Base-by-base conservation (phyloP, 2,329 filamentous ascomycete genomes). In the Remersonia thermophila region DNA sequence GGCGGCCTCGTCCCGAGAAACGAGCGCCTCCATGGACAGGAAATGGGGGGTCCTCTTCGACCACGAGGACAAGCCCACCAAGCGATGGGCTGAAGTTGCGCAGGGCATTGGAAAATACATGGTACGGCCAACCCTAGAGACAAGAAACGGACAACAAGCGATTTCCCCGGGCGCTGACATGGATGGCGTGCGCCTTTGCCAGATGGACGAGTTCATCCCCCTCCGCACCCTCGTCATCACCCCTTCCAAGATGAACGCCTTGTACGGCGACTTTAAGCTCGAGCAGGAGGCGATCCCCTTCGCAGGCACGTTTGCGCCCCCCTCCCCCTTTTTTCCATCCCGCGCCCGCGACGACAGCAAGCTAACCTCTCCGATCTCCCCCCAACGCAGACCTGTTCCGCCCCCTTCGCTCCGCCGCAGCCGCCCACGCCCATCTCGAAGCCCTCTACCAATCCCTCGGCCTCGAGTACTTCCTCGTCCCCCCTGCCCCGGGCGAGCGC, bases 11-110 rank as follows among this genome's bases (percentile, higher is more conserved):
- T 27, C 25, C 12, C 25, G 12, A 27, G 7, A 7, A 8, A 7
- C 25, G 12, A 27, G 25, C 12, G 25, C 7, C 12, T 7, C 25
- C 25, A 56, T 81, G 18, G 82, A 87, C 53, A 73, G 71, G 51
- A 77, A 47, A 78, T 93, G 85, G 85, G 80, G 83, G 5, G 66
- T 65, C 8, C 56, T 93, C 3, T 93, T 93, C 51, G 75, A 81
- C 32, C 61, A 66, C 3, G 65, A 76, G 18, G 80, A 78, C 0
- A 67, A 70, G 38, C 74, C 82, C 1, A 87, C 83, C 0, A 57
- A 66, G 32, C 67, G 83, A 35, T 65, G 89, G 12, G 71, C 72
- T 0, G 73, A 86, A 45, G 76, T 91, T 27, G 60, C 93, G 33
- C 67, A 76, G 37, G 83, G 83, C 0, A 63, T 93, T 38, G 83